phyloP scores from a whole-genome alignment of 495 filamentous ascomycete genomes.

The Annulohypoxylon maeteangense region DNA sequence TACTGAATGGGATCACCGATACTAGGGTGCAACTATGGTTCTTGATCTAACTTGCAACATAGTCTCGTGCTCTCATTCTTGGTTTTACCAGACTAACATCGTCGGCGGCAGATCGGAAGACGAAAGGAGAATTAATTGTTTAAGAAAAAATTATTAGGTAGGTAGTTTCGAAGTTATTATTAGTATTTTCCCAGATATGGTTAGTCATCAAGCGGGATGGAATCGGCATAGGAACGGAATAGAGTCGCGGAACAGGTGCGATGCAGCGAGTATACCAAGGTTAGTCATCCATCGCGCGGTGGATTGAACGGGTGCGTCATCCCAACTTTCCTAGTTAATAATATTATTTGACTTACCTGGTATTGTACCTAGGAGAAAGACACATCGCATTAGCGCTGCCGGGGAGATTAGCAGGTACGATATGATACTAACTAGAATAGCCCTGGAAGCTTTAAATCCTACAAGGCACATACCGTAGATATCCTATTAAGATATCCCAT shows the following conservation, averaged over 20 bases:
- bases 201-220: conserved; percentile 10
- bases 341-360: background rate
- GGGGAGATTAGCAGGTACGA: background rate
- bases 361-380: background rate
- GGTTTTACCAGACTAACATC: background rate
- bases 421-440: background rate
- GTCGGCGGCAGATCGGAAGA: background rate
- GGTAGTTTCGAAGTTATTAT: background rate
- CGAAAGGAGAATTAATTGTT: background rate
- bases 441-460: background rate
- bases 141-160: background rate
- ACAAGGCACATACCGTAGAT: background rate
- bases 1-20: conserved; percentile 4
- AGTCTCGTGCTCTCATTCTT: background rate
- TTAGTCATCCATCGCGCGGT: conserved; percentile 27
- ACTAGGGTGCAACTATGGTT: background rate
- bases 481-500: background rate
- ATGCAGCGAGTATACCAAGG: conserved; percentile 11
- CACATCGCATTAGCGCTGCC: conserved; percentile 4
- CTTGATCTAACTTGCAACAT: background rate
- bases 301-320: background rate
- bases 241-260: background rate
- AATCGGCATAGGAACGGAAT: background rate
- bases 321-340: background rate
- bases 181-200: conserved; percentile 2